Conservation (phyloP, 306 rosid genomes). For the Arachis stenosperma region DNA sequence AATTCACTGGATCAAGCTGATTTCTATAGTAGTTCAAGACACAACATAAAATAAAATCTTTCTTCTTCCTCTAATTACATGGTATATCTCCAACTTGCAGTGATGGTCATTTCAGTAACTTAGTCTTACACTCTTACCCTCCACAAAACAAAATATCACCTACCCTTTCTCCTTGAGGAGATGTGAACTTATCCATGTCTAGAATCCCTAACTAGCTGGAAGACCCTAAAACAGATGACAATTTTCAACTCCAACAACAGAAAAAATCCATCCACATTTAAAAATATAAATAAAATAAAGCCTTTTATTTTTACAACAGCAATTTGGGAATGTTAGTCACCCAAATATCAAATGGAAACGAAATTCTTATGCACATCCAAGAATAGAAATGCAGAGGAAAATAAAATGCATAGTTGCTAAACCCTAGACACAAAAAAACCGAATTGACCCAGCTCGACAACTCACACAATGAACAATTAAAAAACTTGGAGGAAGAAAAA, state of each 20-base stretch:
- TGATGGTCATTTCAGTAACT: too few relatives aligned
- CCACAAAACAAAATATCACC: too few relatives aligned
- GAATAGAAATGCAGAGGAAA: conserved; percentile 6
- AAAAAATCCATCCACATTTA: background rate
- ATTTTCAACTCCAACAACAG: too few relatives aligned
- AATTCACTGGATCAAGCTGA: conserved; percentile 2
- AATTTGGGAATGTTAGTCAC: background rate
- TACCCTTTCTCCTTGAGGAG: background rate
- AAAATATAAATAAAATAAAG: background rate
- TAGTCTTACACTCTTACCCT: too few relatives aligned
- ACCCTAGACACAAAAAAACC: conserved; percentile 30
- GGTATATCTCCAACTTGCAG: too few relatives aligned
- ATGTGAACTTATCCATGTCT: background rate
- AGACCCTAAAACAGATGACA: background rate
- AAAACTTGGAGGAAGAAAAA: conserved; percentile 6
- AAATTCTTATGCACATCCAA: background rate
- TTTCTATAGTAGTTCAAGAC: background rate
- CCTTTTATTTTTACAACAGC: too few relatives aligned
- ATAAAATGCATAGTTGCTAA: background rate
- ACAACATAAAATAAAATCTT: background rate
- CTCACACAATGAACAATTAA: conserved; percentile 25
- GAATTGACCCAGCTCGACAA: conserved; percentile 28
- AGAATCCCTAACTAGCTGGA: background rate
- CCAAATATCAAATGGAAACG: background rate
- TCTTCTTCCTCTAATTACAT: background rate